Percentiles rank a stretch among this genome's conserved stretches.
Evolutionary conservation across 2,329 filamentous ascomycete genomes (phyloP).

Genomic region (Byssoonygena ceratinophila): DNA sequence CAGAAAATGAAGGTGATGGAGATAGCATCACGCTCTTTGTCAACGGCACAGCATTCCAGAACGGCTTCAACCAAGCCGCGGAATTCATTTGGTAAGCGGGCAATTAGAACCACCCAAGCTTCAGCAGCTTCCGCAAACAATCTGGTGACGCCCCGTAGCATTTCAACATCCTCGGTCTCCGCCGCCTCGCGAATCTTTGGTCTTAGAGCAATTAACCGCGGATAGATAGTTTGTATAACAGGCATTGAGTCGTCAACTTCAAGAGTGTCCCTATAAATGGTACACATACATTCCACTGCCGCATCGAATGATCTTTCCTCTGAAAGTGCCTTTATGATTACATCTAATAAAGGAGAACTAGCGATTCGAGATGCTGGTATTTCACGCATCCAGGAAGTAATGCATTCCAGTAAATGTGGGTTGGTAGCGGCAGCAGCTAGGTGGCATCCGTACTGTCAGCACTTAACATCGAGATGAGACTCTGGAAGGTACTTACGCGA

Average conservation of each 20-base stretch:
- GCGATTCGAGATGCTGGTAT: constrained; percentile 75
- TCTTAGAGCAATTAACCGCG: constrained; percentile 63
- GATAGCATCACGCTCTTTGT: constrained; percentile 82
- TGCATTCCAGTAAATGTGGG: constrained; percentile 84
- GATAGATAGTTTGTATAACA: constrained; percentile 72
- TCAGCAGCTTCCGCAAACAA: constrained; percentile 89
- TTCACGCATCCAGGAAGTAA: constrained; percentile 92
- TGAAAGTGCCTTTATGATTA: constrained; percentile 63
- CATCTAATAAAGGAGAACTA: constrained; percentile 70
- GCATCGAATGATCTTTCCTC: constrained; percentile 71
- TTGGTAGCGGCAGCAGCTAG: constrained; percentile 68
- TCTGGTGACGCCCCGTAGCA: constrained; percentile 77
- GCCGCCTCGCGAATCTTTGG: constrained; percentile 66
- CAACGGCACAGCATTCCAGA: constrained; percentile 79
- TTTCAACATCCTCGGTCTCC: constrained; percentile 71
- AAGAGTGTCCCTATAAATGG: constrained; percentile 80
- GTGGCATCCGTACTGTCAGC: constrained; percentile 8
- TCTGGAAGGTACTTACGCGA: constrained; percentile 50
- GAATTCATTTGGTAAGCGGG: constrained; percentile 71
- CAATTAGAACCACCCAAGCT: constrained; percentile 86
- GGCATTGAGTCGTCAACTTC: constrained; percentile 85
- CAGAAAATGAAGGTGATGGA: constrained; percentile 93
- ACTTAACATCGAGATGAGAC: neutral
- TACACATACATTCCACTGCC: constrained; percentile 83
- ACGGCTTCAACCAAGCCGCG: constrained; percentile 76